Conservation (phyloP, 2,329 filamentous ascomycete genomes). For the Nothophaeocryptopus gaeumannii region DNA sequence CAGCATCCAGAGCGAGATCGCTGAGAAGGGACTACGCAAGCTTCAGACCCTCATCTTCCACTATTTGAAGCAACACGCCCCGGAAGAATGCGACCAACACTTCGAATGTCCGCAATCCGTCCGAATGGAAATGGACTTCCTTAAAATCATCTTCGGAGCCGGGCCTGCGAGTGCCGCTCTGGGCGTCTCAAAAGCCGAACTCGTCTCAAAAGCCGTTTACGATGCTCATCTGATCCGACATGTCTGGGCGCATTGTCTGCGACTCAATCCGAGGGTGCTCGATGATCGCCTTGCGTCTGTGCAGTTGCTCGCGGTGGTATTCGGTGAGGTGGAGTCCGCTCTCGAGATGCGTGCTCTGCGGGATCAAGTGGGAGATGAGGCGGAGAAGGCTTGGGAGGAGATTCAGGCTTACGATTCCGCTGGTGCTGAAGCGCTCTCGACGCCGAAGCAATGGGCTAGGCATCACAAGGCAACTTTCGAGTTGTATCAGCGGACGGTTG, state of each 20-base stretch:
- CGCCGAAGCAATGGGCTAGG: too few species aligned
- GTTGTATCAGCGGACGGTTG: background rate
- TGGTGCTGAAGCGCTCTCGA: background rate
- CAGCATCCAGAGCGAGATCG: too few species aligned
- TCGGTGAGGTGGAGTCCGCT: background rate
- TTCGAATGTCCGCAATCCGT: too few species aligned
- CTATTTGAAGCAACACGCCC: too few species aligned
- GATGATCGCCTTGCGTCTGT: background rate
- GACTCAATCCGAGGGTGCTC: background rate
- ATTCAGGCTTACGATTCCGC: background rate
- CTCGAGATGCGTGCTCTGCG: background rate
- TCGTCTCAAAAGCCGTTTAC: background rate
- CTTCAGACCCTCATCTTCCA: too few species aligned
- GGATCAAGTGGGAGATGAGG: conserved; percentile 1
- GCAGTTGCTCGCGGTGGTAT: background rate
- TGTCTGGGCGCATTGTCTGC: background rate
- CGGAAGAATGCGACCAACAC: too few species aligned
- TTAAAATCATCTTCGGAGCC: too few species aligned
- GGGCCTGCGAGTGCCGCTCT: too few species aligned
- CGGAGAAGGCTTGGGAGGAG: conserved; percentile 1
- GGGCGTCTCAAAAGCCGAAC: background rate
- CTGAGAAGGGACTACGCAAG: too few species aligned
- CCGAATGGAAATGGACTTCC: too few species aligned
- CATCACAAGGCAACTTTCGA: background rate
- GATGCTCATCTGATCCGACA: background rate